Evolutionary conservation across 1,139 yeast genomes (phyloP).

Genomic region (Magnusiomyces sp.): DNA sequence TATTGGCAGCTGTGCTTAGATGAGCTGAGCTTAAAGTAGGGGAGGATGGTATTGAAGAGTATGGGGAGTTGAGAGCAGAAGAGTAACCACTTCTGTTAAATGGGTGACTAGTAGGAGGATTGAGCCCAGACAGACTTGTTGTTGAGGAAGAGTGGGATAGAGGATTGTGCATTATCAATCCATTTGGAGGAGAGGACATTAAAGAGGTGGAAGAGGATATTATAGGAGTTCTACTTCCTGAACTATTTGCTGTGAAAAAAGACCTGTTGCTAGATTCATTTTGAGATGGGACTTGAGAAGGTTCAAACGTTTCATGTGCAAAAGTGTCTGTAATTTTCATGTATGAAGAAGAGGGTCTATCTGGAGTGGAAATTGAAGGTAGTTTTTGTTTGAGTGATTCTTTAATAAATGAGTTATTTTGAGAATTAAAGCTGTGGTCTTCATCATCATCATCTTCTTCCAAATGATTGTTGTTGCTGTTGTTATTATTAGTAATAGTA

Average conservation of each 20-base stretch:
- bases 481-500: neutral
- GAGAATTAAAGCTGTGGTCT: too few relatives aligned
- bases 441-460: neutral
- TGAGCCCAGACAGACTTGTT: constrained; percentile 2
- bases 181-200: constrained; percentile 1
- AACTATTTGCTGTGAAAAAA: neutral
- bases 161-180: neutral
- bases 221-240: neutral
- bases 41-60: constrained; percentile 19
- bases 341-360: neutral
- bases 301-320: constrained; percentile 1
- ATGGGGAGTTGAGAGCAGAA: constrained; percentile 16
- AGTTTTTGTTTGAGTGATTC: too few relatives aligned
- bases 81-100: constrained; percentile 15
- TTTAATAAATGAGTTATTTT: too few relatives aligned
- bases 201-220: neutral
- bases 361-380: neutral
- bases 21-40: constrained; percentile 15
- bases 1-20: neutral
- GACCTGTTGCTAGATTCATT: too few relatives aligned
- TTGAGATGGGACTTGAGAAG: neutral
- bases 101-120: constrained; percentile 4
- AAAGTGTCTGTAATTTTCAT: constrained; percentile 1
- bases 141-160: constrained; percentile 1
- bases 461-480: neutral